Percentiles rank a stretch among this genome's conserved stretches.
Evolutionary conservation across 805 yeast species (phyloP).

Genomic region (Candida oleophila): DNA sequence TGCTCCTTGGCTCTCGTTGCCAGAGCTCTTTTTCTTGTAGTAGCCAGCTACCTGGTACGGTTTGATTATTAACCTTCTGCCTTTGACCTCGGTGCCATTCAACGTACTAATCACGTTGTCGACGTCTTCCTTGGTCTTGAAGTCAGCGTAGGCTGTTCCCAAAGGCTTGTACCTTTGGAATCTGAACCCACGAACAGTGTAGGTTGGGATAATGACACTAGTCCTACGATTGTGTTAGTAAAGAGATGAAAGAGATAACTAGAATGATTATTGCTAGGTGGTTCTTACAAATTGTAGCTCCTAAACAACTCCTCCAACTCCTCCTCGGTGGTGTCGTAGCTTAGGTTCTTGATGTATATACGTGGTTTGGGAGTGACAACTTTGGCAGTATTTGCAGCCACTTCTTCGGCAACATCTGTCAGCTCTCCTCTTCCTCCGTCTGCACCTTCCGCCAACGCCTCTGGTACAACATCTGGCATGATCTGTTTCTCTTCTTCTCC

Average conservation of each 20-base stretch:
- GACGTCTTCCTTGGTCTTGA: conserved; percentile 28
- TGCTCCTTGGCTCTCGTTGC: background rate
- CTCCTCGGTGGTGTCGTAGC: conserved; percentile 50
- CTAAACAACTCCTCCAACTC: conserved; percentile 47
- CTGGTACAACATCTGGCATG: too few relatives aligned
- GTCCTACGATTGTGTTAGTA: conserved; percentile 14
- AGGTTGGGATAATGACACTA: conserved; percentile 53
- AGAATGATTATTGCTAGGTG: background rate
- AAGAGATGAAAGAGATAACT: conserved; percentile 5
- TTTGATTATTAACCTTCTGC: conserved; percentile 25
- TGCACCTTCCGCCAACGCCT: too few relatives aligned
- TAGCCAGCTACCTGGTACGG: conserved; percentile 20
- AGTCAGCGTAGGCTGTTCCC: conserved; percentile 52
- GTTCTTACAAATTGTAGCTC: conserved; percentile 46
- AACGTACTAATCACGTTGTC: conserved; percentile 23
- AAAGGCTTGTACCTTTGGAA: conserved; percentile 42
- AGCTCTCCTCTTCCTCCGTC: too few relatives aligned
- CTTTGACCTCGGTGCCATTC: conserved; percentile 27
- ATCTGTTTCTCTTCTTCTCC: background rate
- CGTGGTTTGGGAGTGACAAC: conserved; percentile 20
- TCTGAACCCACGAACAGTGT: conserved; percentile 48
- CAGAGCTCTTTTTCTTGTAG: background rate
- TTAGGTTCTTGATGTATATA: conserved; percentile 55
- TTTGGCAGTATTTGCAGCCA: background rate
- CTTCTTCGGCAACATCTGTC: too few relatives aligned